phyloP scores from a whole-genome alignment of 108 stramenopile species.

The Nitzschia inconspicua region DNA sequence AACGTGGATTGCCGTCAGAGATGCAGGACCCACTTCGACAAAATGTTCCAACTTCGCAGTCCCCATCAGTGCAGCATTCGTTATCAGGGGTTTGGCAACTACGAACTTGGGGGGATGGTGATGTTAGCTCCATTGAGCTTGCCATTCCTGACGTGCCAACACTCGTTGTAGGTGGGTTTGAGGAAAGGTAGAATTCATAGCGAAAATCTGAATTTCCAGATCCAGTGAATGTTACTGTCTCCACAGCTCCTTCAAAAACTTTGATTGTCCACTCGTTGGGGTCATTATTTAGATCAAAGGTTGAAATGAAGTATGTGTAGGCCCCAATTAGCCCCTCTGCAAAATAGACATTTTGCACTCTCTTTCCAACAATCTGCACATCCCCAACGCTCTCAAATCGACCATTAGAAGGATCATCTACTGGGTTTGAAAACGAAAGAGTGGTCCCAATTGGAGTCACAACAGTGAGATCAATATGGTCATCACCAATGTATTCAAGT shows the following conservation, averaged over 20 bases:
- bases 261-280: conserved; percentile 8
- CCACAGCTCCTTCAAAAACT: no score
- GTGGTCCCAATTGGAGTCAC: conserved; percentile 13
- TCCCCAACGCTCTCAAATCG: conserved; percentile 2
- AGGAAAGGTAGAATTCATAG: no score
- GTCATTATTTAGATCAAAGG: not conserved
- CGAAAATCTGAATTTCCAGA: no score
- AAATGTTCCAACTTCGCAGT: conserved; percentile 14
- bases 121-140: no score
- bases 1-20: conserved; percentile 21
- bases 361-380: conserved; percentile 14
- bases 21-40: conserved; percentile 25
- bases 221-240: no score
- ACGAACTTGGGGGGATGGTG: no score
- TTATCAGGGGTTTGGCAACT: not conserved
- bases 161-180: no score
- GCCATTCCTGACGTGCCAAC: no score
- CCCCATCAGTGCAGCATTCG: conserved; percentile 28
- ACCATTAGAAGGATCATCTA: conserved; percentile 3
- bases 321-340: conserved; percentile 8
- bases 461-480: conserved; percentile 17
- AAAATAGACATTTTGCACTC: conserved; percentile 23
- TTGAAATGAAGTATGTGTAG: conserved; percentile 11
- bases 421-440: not conserved
- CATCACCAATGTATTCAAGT: conserved; percentile 27